Conservation (phyloP, 306 rosid genomes). For the Rosa rugosa region DNA sequence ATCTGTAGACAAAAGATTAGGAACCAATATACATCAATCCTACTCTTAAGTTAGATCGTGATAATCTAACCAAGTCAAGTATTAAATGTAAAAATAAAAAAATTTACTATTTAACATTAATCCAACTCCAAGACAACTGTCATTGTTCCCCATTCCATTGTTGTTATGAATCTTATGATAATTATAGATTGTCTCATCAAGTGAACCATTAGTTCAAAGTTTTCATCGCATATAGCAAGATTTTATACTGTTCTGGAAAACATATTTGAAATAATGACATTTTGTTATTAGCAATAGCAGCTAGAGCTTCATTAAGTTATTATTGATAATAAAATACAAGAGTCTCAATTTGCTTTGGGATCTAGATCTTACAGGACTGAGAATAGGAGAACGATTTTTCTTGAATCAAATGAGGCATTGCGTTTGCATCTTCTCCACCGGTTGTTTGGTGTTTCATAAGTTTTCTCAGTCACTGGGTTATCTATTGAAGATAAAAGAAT, state of each 20-base stretch:
- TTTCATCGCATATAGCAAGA: not conserved
- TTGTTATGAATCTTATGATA: not conserved
- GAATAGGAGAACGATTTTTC: constrained; percentile 85
- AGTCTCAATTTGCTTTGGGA: constrained; percentile 7
- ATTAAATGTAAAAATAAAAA: not conserved
- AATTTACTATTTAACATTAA: not conserved
- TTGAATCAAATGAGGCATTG: constrained; percentile 74
- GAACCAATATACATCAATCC: not conserved
- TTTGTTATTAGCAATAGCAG: not conserved
- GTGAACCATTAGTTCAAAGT: not conserved
- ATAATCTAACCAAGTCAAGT: not conserved
- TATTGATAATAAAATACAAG: not conserved
- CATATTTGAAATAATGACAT: no score
- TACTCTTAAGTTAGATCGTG: not conserved
- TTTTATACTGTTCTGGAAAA: not conserved
- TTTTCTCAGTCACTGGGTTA: constrained; percentile 62
- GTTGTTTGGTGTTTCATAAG: constrained; percentile 67
- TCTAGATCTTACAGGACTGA: constrained; percentile 72
- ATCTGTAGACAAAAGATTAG: not conserved
- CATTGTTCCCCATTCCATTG: not conserved
- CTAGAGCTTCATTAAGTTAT: not conserved
- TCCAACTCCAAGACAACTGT: not conserved
- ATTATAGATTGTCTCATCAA: not conserved
- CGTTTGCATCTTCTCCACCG: constrained; percentile 82
- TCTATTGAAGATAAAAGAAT: constrained; percentile 45